Evolutionary conservation across 352 stramenopile genomes (phyloP).

Genomic region (Peronosclerospora sorghi): DNA sequence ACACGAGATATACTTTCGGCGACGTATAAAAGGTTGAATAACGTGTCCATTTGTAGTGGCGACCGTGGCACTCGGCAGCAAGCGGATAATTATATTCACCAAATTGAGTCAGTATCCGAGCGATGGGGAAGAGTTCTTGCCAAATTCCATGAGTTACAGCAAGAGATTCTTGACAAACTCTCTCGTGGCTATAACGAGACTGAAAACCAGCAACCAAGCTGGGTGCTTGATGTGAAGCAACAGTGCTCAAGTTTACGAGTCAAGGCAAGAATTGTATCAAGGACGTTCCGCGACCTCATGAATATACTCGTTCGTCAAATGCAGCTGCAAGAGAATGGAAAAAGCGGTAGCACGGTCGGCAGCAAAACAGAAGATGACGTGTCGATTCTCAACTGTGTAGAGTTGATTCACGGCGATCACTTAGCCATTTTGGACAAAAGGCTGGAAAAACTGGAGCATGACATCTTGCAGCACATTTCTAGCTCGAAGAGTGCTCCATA

Average conservation of each 20-base stretch:
- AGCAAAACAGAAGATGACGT: neutral
- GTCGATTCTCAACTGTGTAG: neutral
- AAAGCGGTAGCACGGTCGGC: neutral
- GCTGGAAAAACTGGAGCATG: neutral
- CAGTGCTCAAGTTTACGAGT: neutral
- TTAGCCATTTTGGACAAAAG: neutral
- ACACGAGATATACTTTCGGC: neutral
- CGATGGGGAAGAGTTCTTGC: neutral
- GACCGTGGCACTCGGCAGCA: neutral
- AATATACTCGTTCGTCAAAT: neutral
- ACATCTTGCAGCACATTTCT: neutral
- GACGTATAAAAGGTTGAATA: neutral
- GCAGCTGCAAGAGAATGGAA: neutral
- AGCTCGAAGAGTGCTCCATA: neutral
- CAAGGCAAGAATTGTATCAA: neutral
- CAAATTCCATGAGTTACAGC: neutral
- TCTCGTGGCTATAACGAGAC: neutral
- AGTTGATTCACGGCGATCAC: neutral
- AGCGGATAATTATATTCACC: neutral
- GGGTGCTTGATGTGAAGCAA: neutral
- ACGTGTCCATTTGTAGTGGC: neutral
- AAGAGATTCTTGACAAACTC: neutral
- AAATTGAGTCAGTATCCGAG: neutral
- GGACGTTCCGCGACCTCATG: neutral
- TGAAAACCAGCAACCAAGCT: neutral